Conservation (phyloP, 768 basidiomycete genomes). For the Paxillus rubicundulus region DNA sequence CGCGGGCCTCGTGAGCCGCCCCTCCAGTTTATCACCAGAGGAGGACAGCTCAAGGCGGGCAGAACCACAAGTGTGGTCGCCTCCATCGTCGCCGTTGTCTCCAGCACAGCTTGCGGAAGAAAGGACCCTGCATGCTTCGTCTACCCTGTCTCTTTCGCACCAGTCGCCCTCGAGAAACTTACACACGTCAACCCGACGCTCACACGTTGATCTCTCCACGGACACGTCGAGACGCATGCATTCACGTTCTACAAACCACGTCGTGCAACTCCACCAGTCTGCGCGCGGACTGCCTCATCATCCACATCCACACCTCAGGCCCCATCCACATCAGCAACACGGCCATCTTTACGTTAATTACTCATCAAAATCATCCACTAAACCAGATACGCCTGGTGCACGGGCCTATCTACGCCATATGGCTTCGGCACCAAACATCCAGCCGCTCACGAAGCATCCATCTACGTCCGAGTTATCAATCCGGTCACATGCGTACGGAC, state of each 20-base stretch:
- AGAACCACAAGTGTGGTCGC: conserved; percentile 13
- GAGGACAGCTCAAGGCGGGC: conserved; percentile 6
- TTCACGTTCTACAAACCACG: conserved; percentile 6
- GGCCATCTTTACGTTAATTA: conserved; percentile 23
- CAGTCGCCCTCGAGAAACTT: conserved; percentile 23
- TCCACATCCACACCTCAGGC: conserved; percentile 16
- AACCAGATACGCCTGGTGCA: conserved; percentile 44
- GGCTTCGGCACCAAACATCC: conserved; percentile 54
- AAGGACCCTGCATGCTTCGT: conserved; percentile 8
- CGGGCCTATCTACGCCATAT: conserved; percentile 74
- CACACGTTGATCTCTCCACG: conserved; percentile 9
- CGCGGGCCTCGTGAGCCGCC: conserved; percentile 50
- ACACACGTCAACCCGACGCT: conserved; percentile 5
- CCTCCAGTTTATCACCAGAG: conserved; percentile 20
- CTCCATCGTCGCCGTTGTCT: conserved; percentile 27
- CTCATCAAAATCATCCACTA: conserved; percentile 23
- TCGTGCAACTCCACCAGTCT: conserved; percentile 20
- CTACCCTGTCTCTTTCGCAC: conserved; percentile 15
- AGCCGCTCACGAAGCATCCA: conserved; percentile 33
- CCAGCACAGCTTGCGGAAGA: conserved; percentile 12
- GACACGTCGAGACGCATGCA: conserved; percentile 11
- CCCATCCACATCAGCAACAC: conserved; percentile 17
- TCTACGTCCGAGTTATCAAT: conserved; percentile 30
- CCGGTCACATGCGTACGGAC: conserved; percentile 30
- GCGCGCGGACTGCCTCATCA: conserved; percentile 22